These are phyloP conservation scores for Nymphaea thermarum DNA, from an alignment of 164 flowering plant genomes.

Conservation along the genomic window DNA sequence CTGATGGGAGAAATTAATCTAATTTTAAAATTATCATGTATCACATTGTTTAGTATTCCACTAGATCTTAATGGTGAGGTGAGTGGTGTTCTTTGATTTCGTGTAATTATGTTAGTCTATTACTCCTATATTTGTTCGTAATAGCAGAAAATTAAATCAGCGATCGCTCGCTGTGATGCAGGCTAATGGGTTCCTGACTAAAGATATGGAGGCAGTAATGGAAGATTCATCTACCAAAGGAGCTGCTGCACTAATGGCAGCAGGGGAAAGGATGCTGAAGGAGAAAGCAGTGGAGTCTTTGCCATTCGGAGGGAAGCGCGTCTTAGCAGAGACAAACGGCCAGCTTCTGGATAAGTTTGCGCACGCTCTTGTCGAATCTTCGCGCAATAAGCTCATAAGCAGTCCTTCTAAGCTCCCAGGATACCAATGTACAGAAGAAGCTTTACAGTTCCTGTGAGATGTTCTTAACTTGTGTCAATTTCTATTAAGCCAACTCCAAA, in stretches of 20 bases:
- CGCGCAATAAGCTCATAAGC: slow-evolving; percentile 59
- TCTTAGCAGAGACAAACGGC: slow-evolving; percentile 78
- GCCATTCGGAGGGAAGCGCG: slow-evolving; percentile 93
- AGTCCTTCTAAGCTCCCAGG: slow-evolving; percentile 51
- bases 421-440: not conserved
- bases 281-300: slow-evolving; percentile 75
- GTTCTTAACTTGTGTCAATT: not conserved
- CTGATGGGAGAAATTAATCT: no score
- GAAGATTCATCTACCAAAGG: not conserved
- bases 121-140: no score
- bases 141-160: not conserved
- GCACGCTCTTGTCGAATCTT: slow-evolving; percentile 57
- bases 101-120: no score
- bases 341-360: slow-evolving; percentile 59
- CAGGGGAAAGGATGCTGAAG: slow-evolving; percentile 21
- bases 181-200: slow-evolving; percentile 32
- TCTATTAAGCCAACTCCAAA: not conserved
- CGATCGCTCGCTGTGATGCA: slow-evolving; percentile 15
- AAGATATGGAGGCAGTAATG: slow-evolving; percentile 4
- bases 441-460: not conserved
- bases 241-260: not conserved
- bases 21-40: no score
- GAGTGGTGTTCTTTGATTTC: no score
- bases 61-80: no score
- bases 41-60: no score